Evolutionary conservation across 495 filamentous ascomycete genomes (phyloP).

Genomic region (Pseudotulostoma volvatum): DNA sequence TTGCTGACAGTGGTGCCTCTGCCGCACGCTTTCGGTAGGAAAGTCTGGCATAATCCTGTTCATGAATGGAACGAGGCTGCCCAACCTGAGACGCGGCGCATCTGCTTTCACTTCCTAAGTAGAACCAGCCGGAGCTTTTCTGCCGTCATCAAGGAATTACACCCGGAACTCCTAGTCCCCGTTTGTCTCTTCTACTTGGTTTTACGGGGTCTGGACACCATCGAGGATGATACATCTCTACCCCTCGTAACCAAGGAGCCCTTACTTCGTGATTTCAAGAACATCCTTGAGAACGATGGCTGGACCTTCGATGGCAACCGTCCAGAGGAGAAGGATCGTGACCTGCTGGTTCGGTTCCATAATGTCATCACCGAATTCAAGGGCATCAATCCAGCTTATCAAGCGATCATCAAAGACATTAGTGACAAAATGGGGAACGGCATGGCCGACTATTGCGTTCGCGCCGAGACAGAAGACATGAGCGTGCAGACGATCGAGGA

Average conservation of each 20-base stretch:
- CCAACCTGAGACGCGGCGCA: conserved; percentile 53
- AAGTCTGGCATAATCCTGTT: conserved; percentile 87
- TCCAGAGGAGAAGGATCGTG: conserved; percentile 84
- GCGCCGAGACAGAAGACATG: conserved; percentile 58
- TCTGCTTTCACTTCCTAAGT: conserved; percentile 77
- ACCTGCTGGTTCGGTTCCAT: conserved; percentile 82
- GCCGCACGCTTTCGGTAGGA: conserved; percentile 38
- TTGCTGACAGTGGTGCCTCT: conserved; percentile 3
- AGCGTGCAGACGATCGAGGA: conserved; percentile 72
- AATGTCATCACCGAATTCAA: conserved; percentile 72
- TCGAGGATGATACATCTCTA: conserved; percentile 97
- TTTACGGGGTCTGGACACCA: conserved; percentile 81
- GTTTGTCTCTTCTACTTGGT: conserved; percentile 88
- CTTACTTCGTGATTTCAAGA: conserved; percentile 64
- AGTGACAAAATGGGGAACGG: conserved; percentile 91
- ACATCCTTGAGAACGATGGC: conserved; percentile 60
- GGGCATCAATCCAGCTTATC: conserved; percentile 74
- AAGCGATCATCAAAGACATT: conserved; percentile 83
- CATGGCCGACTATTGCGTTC: conserved; percentile 88
- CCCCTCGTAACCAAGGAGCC: conserved; percentile 67
- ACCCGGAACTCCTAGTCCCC: conserved; percentile 81
- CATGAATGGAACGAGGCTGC: conserved; percentile 64
- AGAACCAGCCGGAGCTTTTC: conserved; percentile 85
- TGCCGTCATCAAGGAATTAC: conserved; percentile 85
- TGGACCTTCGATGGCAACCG: conserved; percentile 82